A percentile compares a stretch with the other conserved stretches of the same genome.
Evolutionary conservation across 2,329 filamentous ascomycete species (phyloP).

Genomic region (Talaromyces marneffei): DNA sequence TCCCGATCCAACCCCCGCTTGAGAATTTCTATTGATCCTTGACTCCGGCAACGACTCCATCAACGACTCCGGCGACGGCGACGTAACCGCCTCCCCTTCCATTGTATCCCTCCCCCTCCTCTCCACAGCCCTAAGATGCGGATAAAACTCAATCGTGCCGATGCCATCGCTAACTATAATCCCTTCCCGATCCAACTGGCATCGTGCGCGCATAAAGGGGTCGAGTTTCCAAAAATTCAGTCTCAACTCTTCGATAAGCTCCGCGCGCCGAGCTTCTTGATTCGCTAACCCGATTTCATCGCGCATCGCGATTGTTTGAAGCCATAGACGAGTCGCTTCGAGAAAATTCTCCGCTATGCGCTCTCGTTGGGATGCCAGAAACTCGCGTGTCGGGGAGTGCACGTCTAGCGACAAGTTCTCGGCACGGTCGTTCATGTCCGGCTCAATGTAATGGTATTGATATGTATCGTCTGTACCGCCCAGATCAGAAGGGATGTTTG

Average conservation of each 20-base stretch:
- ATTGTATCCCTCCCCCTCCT: not conserved
- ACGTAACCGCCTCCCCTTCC: not conserved
- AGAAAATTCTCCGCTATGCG: conserved; percentile 68
- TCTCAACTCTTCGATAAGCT: conserved; percentile 58
- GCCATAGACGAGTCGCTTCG: conserved; percentile 67
- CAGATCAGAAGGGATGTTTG: conserved; percentile 69
- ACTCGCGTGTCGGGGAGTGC: conserved; percentile 55
- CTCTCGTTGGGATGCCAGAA: conserved; percentile 57
- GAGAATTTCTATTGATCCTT: not conserved
- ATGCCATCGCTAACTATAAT: conserved; percentile 53
- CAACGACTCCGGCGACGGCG: not conserved
- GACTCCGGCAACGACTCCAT: not conserved
- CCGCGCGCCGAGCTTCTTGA: conserved; percentile 53
- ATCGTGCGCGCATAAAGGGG: conserved; percentile 73
- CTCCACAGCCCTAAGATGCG: conserved; percentile 18
- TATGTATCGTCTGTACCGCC: conserved; percentile 72
- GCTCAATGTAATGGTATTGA: conserved; percentile 74
- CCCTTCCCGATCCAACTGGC: conserved; percentile 72
- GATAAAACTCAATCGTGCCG: conserved; percentile 67
- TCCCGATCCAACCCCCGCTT: not conserved
- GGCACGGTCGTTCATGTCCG: conserved; percentile 66
- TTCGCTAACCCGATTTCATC: conserved; percentile 39
- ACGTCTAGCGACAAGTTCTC: conserved; percentile 48
- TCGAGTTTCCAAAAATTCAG: conserved; percentile 85
- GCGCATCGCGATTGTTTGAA: conserved; percentile 46